Percentiles rank a stretch among this genome's conserved stretches.
Conservation (phyloP, 2,329 filamentous ascomycete genomes). For the Exophiala lecanii-corni region DNA sequence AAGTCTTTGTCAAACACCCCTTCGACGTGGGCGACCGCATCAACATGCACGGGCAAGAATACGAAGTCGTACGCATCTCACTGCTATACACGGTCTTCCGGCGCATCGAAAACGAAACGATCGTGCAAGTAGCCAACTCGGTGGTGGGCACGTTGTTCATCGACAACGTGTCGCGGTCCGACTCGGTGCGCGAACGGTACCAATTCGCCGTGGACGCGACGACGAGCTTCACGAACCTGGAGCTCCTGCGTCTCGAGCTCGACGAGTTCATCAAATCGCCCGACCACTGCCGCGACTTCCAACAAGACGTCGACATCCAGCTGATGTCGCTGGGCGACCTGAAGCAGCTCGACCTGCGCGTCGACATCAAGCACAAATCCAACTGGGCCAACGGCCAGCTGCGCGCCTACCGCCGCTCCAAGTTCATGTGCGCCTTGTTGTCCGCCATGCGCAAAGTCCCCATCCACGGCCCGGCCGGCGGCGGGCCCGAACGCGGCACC, state of each 20-base stretch:
- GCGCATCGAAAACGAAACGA: slow-evolving; percentile 29
- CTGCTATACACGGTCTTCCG: slow-evolving; percentile 34
- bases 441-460: slow-evolving; percentile 6
- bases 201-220: slow-evolving; percentile 25
- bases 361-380: slow-evolving; percentile 31
- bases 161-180: slow-evolving; percentile 33
- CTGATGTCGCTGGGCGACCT: slow-evolving; percentile 28
- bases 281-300: slow-evolving; percentile 35
- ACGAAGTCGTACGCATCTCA: slow-evolving; percentile 29
- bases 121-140: slow-evolving; percentile 33
- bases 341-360: slow-evolving; percentile 29
- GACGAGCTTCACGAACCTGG: slow-evolving; percentile 30
- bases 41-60: slow-evolving; percentile 22
- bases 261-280: slow-evolving; percentile 29
- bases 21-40: slow-evolving; percentile 32
- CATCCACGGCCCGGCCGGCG: slow-evolving; percentile 6
- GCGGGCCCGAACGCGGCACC: background rate
- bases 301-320: slow-evolving; percentile 30
- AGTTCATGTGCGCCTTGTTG: slow-evolving; percentile 11
- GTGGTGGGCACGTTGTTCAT: slow-evolving; percentile 33
- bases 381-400: background rate
- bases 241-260: slow-evolving; percentile 28
- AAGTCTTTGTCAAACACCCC: slow-evolving; percentile 27
- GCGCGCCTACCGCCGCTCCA: slow-evolving; percentile 6
- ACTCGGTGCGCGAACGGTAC: slow-evolving; percentile 33